Conservation (phyloP, 257 asterid species). For the Fraxinus americana region DNA sequence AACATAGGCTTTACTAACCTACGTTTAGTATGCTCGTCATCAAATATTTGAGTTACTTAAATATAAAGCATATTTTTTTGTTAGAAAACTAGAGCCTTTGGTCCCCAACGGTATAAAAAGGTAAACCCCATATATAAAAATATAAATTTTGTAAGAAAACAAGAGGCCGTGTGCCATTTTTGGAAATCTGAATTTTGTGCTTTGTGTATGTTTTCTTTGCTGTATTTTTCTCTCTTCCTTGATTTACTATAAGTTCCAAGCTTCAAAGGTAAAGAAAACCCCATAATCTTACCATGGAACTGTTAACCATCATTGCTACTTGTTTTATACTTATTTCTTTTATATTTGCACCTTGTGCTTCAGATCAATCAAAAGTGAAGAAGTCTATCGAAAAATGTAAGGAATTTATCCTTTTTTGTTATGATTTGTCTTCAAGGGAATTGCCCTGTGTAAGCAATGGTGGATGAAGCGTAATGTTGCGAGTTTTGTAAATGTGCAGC, state of each 20-base stretch:
- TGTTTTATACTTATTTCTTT: constrained; percentile 35
- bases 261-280: constrained; percentile 7
- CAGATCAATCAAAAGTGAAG: constrained; percentile 26
- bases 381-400: constrained; percentile 37
- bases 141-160: constrained; percentile 19
- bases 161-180: constrained; percentile 39
- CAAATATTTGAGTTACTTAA: background rate
- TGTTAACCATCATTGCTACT: constrained; percentile 28
- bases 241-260: constrained; percentile 43
- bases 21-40: no score
- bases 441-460: background rate
- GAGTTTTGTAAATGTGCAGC: constrained; percentile 24
- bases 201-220: constrained; percentile 52
- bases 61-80: background rate
- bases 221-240: constrained; percentile 11
- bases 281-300: constrained; percentile 34
- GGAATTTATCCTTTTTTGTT: background rate
- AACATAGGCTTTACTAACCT: background rate
- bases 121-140: constrained; percentile 22
- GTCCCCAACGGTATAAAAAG: background rate
- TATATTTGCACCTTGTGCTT: constrained; percentile 39
- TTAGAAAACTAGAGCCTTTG: background rate
- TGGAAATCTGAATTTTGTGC: constrained; percentile 73
- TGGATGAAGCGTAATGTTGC: background rate
- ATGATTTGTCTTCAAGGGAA: background rate